These are phyloP conservation scores for Trematosphaeria pertusa DNA, from an alignment of 2,329 filamentous ascomycete genomes.

Conservation along the genomic window DNA sequence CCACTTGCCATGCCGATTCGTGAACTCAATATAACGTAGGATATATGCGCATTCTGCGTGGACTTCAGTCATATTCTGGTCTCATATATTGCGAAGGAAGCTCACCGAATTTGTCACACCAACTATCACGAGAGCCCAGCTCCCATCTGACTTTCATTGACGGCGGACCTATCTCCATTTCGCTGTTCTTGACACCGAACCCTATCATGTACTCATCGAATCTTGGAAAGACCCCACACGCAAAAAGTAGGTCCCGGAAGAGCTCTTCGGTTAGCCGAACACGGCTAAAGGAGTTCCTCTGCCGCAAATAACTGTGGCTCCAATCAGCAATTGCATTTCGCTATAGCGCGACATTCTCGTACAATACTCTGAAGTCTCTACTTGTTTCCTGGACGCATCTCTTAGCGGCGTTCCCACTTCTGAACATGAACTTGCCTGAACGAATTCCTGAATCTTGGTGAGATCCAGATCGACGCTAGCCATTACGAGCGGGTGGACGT, in stretches of 20 bases:
- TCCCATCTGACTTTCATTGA: neutral
- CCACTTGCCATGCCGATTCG: slow-evolving; percentile 6
- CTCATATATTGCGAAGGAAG: neutral
- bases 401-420: neutral
- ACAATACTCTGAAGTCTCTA: neutral
- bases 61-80: neutral
- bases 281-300: neutral
- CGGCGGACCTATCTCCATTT: slow-evolving; percentile 1
- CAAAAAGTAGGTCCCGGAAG: neutral
- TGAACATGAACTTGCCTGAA: neutral
- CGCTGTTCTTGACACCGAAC: neutral
- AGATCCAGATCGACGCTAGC: neutral
- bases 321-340: neutral
- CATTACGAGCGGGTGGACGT: neutral
- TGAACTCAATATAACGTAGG: slow-evolving; percentile 19
- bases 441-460: neutral
- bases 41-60: slow-evolving; percentile 15
- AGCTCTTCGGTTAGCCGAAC: neutral
- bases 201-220: neutral
- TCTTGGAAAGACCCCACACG: neutral
- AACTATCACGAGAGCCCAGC: too few relatives aligned
- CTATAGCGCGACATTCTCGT: neutral
- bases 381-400: neutral
- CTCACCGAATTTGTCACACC: slow-evolving; percentile 1
- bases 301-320: neutral